phyloP scores from a whole-genome alignment of 169 alveolate species.

The Cryptosporidium tyzzeri region DNA sequence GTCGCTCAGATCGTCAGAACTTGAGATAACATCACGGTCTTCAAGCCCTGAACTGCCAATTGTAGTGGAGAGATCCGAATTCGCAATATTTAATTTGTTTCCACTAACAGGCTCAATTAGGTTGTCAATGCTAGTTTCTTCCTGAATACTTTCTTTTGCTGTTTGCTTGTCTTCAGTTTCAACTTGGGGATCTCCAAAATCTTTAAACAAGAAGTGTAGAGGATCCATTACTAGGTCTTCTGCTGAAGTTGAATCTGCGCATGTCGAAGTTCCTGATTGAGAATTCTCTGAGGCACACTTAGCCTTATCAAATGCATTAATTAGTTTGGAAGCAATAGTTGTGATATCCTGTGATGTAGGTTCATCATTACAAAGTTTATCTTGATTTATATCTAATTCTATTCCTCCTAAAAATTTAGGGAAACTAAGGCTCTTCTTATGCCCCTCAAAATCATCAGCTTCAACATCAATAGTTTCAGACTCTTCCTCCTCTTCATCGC shows the following conservation, averaged over 20 bases:
- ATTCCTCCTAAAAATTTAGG: constrained; percentile 58
- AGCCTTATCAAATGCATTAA: constrained; percentile 79
- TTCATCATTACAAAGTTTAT: constrained; percentile 80
- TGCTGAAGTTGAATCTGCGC: constrained; percentile 1
- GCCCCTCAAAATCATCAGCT: constrained; percentile 10
- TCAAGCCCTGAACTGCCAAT: constrained; percentile 12
- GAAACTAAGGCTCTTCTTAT: constrained; percentile 20
- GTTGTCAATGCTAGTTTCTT: background rate
- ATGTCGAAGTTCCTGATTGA: background rate
- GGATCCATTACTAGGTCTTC: constrained; percentile 74
- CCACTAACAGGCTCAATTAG: background rate
- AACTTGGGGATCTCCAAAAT: constrained; percentile 4
- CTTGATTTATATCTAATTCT: constrained; percentile 76
- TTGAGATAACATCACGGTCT: constrained; percentile 1
- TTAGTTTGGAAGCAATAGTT: constrained; percentile 79
- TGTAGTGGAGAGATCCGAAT: constrained; percentile 11
- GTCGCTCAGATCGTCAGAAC: constrained; percentile 78
- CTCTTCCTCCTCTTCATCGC: constrained; percentile 80
- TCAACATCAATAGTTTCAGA: constrained; percentile 35
- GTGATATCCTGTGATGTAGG: constrained; percentile 81
- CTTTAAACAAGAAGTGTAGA: constrained; percentile 42
- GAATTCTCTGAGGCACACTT: constrained; percentile 11
- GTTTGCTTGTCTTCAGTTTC: background rate
- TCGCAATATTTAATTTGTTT: background rate
- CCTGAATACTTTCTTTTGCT: background rate